Evolutionary conservation across 2,329 filamentous ascomycete genomes (phyloP).

Genomic region (Tolypocladium cylindrosporum): DNA sequence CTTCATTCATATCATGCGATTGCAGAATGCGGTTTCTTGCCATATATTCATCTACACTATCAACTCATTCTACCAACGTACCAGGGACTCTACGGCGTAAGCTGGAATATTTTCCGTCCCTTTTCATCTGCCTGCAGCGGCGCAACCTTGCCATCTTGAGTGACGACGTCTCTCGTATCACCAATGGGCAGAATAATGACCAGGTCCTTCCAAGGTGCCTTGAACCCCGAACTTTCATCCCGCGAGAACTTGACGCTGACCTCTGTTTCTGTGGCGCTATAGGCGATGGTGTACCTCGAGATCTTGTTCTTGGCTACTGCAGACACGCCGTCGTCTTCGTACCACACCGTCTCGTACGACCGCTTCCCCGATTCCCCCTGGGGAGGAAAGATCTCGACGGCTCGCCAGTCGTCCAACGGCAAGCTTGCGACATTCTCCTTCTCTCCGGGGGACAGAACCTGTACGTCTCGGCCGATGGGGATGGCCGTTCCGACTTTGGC

Average conservation of each 20-base stretch:
- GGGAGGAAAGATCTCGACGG: constrained; percentile 32
- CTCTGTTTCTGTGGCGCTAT: constrained; percentile 8
- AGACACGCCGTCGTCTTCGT: constrained; percentile 28
- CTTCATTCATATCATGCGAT: background rate
- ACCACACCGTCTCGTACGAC: constrained; percentile 21
- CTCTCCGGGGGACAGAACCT: constrained; percentile 24
- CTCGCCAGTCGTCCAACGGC: constrained; percentile 30
- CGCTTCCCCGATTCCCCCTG: constrained; percentile 8
- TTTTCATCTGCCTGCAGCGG: background rate
- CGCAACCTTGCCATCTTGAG: constrained; percentile 3
- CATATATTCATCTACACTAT: too few relatives aligned
- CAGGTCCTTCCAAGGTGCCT: constrained; percentile 22
- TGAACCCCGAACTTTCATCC: constrained; percentile 21
- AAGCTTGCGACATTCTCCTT: constrained; percentile 26
- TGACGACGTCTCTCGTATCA: constrained; percentile 13
- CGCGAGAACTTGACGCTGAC: constrained; percentile 17
- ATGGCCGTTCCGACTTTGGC: constrained; percentile 28
- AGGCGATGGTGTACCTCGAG: constrained; percentile 20
- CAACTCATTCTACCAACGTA: background rate
- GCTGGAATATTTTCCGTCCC: background rate
- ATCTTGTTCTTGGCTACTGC: constrained; percentile 18
- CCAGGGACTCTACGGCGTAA: background rate
- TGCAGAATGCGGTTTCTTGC: background rate
- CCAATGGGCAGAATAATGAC: constrained; percentile 21
- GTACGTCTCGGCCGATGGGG: constrained; percentile 25